Percentiles rank a stretch among this genome's conserved stretches.
These are phyloP conservation scores for Orbilia oligospora DNA, from an alignment of 2,329 filamentous ascomycete genomes.

Conservation along the genomic window DNA sequence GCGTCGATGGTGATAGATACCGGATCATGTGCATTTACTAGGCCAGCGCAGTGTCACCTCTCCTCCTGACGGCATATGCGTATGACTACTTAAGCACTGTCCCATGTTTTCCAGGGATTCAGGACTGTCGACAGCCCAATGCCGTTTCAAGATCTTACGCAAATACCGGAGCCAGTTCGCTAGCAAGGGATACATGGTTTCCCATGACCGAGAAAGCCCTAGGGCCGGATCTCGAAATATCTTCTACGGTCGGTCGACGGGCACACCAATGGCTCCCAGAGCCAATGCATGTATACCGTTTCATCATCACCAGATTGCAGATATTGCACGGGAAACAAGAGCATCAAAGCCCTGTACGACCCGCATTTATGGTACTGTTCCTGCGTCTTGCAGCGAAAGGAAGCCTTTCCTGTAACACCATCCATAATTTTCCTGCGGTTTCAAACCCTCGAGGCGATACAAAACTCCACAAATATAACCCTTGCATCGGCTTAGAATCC, in stretches of 20 bases:
- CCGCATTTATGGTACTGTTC: conserved; percentile 37
- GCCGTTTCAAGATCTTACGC: not conserved
- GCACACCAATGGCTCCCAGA: not conserved
- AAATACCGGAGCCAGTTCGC: not conserved
- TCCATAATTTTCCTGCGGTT: conserved; percentile 36
- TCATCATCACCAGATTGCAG: conserved; percentile 27
- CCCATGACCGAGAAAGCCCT: conserved; percentile 1
- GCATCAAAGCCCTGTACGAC: conserved; percentile 25
- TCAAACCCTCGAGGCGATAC: conserved; percentile 39
- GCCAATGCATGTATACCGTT: conserved; percentile 30
- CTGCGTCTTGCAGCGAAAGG: conserved; percentile 49
- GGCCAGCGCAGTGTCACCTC: not conserved
- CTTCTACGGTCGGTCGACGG: conserved; percentile 8
- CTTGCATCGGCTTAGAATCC: conserved; percentile 46
- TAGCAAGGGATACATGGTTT: not conserved
- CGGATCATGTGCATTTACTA: not conserved
- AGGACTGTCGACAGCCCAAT: not conserved
- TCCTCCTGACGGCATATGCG: not conserved
- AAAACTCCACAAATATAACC: conserved; percentile 29
- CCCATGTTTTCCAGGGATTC: not conserved
- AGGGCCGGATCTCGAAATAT: conserved; percentile 6
- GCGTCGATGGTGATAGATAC: not conserved
- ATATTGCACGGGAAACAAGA: conserved; percentile 19
- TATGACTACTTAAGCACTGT: not conserved
- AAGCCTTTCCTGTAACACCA: conserved; percentile 35